Base-by-base conservation (phyloP, 192 early-diverging fungal species). In the Pilaira anomala region DNA sequence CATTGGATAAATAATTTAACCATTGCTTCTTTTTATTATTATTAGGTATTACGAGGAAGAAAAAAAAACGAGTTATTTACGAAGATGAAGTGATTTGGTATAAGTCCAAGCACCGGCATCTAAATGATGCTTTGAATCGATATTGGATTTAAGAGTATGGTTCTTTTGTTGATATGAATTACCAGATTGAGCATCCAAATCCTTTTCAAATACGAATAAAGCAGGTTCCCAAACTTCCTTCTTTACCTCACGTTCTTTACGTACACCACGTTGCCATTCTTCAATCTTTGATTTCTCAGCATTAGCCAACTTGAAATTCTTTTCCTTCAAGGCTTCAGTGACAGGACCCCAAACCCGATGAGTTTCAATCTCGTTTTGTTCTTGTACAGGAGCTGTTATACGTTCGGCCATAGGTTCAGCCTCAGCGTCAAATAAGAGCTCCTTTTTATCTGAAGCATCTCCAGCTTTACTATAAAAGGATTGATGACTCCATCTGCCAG, bases 301-400 rank as follows among this genome's bases (percentile, higher is more conserved):
- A 21, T 85, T 87, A 2, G 90, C 90, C 1, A 73, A 64, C 16
- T 82, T 71, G 63, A 85, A 92, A 68, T 90, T 80, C 55, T 82
- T 85, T 30, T 68, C 69, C 41, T 77, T 79, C 45, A 92, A 75
- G 1, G 90, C 87, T 28, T 87, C 76, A 0, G 87, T 76, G 16
- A 89, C 86, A 46, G 68, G 64, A 21, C 81, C 73, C 90, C 90
- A 92, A 21, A 92, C 78, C 28, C 75, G 76, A 57, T 85, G 87
- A 49, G 86, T 85, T 60, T 92, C 90, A 18, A 87, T 63, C 28
- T 74, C 70, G 19, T 78, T 73, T 76, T 88, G 86, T 55, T 88
- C 75, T 7, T 77, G 71, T 16, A 81, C 25, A 29, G 88, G 83
- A 57, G 71, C 71, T 30, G 87, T 77, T 30, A 88, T 83, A 39